phyloP scores from a whole-genome alignment of 768 basidiomycete species.

The Calocera viscosa region DNA sequence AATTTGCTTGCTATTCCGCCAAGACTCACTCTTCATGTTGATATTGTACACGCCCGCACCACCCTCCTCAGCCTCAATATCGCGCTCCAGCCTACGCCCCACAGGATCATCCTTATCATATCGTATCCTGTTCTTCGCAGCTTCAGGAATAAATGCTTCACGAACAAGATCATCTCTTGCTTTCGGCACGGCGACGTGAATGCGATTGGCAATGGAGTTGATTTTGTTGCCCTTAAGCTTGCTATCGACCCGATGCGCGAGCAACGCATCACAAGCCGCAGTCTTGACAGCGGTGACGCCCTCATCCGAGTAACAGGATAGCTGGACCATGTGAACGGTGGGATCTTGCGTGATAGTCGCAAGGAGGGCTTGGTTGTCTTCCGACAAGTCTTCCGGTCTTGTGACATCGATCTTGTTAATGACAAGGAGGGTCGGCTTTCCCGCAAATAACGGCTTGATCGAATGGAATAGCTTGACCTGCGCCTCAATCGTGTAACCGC shows the following conservation, averaged over 20 bases:
- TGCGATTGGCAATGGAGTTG: constrained; percentile 83
- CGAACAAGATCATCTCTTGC: constrained; percentile 82
- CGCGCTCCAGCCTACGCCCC: constrained; percentile 58
- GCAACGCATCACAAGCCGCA: constrained; percentile 85
- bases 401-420: constrained; percentile 97
- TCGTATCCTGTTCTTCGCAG: constrained; percentile 58
- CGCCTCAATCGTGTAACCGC: constrained; percentile 92
- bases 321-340: constrained; percentile 62
- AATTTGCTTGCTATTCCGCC: not conserved
- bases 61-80: constrained; percentile 74
- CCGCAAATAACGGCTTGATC: constrained; percentile 91
- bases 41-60: constrained; percentile 85
- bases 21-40: constrained; percentile 68
- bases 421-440: constrained; percentile 87
- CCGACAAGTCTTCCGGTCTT: constrained; percentile 69
- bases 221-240: constrained; percentile 92
- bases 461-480: constrained; percentile 99
- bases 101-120: constrained; percentile 81
- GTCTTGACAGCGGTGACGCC: constrained; percentile 96
- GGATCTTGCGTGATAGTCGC: constrained; percentile 73
- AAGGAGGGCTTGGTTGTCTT: constrained; percentile 65
- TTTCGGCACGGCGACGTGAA: constrained; percentile 88
- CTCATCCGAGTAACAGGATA: constrained; percentile 92
- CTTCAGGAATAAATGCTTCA: constrained; percentile 79
- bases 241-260: constrained; percentile 85